Evolutionary conservation across 345 rosid genomes (phyloP).

Genomic region (Laguncularia racemosa): DNA sequence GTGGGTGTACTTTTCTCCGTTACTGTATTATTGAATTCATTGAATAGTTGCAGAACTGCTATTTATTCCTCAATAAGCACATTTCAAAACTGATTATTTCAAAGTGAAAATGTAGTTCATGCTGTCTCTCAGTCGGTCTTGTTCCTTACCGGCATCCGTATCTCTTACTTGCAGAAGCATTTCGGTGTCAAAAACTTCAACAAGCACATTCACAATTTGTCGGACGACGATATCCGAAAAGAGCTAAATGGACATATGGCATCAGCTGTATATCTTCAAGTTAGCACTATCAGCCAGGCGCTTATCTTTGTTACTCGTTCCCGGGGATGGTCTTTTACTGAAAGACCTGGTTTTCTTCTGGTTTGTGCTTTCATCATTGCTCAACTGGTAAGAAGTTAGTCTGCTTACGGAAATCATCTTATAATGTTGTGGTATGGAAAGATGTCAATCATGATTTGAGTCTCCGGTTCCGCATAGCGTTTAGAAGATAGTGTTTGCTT

Average conservation of each 20-base stretch:
- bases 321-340: constrained; percentile 50
- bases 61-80: too few species aligned
- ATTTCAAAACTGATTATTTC: neutral
- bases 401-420: too few species aligned
- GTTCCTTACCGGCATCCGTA: neutral
- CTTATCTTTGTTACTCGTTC: constrained; percentile 72
- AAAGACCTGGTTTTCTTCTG: constrained; percentile 65
- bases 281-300: constrained; percentile 87
- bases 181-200: constrained; percentile 30
- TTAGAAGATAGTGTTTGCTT: too few species aligned
- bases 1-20: constrained; percentile 17
- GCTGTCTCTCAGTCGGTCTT: neutral
- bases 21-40: neutral
- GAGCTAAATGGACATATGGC: constrained; percentile 30
- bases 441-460: too few species aligned
- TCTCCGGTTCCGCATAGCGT: too few species aligned
- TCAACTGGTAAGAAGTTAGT: constrained; percentile 33
- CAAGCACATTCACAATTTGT: constrained; percentile 7
- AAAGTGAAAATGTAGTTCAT: neutral
- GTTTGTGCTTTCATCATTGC: constrained; percentile 61
- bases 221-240: constrained; percentile 9
- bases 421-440: too few species aligned
- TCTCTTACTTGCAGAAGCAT: constrained; percentile 27
- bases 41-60: too few species aligned
- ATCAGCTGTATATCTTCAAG: constrained; percentile 68